Evolutionary conservation across 257 asterid genomes (phyloP), one percentile per base, ranked within the genome.

Genomic region (Solanum pennellii): DNA sequence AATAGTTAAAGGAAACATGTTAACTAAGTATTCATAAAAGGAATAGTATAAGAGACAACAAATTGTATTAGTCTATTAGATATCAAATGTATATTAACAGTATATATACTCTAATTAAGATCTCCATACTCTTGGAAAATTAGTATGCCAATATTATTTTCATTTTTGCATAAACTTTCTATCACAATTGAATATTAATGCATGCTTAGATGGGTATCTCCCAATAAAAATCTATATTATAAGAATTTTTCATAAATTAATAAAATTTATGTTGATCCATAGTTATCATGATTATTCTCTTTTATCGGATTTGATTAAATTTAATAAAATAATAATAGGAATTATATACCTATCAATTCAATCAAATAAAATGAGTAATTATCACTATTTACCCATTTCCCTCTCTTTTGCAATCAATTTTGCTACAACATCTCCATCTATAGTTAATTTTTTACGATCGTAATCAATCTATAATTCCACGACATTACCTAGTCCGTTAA

Each of bases 401-500:
- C 35, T 9, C 1, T 29, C 23, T 31, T 29, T 29, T 31, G 1
- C 20, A 66, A 66, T 12, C 21, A 27, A 31, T 66, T 5, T 66
- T 31, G 3, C 37, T 66, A 25, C 21, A 12, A 25, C 74, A 25
- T 20, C 3, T 3, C 37, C 10, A 27, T 1, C 5, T 15, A 14
- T 25, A 68, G 4, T 15, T 13, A 68, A 68, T 52, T 9, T 1
- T 52, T 52, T 2, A 6, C 11, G n/a, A 52, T 16, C 3, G 1
- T 18, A 52, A 68, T 68, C 0, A 1, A 13, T 27, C 1, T 27
- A 3, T 12, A 12, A 27, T 68, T 68, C 1, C 4, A 52, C 13
- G 0, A n/a, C 0, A 10, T 62, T 23, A 4, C 2, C 9, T 60
- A 23, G 21, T 9, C 0, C 7, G 4, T 5, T 5, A 21, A 60